Evolutionary conservation across 306 rosid species (phyloP).

Genomic region (Crotalaria pallida): DNA sequence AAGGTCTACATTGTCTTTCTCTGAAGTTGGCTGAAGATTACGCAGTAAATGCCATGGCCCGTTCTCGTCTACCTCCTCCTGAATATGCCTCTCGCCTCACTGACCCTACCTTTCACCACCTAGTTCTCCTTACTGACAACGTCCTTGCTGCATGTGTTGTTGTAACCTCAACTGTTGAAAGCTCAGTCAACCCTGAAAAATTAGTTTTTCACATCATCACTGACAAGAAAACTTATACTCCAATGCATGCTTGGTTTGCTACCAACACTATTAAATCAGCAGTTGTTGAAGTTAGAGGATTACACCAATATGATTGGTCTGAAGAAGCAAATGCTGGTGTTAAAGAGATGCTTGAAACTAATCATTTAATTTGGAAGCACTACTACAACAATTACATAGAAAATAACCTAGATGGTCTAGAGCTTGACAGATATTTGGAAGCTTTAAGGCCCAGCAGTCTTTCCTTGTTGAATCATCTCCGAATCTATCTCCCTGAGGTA

Average conservation of each 20-base stretch:
- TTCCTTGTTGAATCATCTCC: constrained; percentile 75
- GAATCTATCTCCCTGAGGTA: constrained; percentile 73
- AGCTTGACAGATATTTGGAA: constrained; percentile 43
- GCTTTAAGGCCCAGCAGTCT: constrained; percentile 56
- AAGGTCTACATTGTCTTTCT: constrained; percentile 67
- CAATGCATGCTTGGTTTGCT: constrained; percentile 94
- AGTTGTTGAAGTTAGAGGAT: constrained; percentile 73
- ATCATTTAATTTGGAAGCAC: constrained; percentile 52
- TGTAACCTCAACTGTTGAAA: constrained; percentile 55
- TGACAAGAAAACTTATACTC: constrained; percentile 75
- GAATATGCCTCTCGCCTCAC: constrained; percentile 62
- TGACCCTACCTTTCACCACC: constrained; percentile 55
- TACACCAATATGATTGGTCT: constrained; percentile 85
- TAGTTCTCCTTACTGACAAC: constrained; percentile 72
- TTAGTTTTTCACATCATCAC: constrained; percentile 73
- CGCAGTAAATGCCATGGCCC: constrained; percentile 61
- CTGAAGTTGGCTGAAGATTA: constrained; percentile 83
- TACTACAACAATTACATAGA: constrained; percentile 44
- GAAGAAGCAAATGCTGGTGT: constrained; percentile 53
- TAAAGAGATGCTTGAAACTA: constrained; percentile 57
- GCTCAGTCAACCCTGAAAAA: constrained; percentile 58
- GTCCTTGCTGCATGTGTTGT: constrained; percentile 83
- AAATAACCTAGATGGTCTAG: constrained; percentile 29
- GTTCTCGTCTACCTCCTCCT: constrained; percentile 73
- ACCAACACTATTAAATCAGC: constrained; percentile 47